These are phyloP conservation scores for Debaryomycetaceae sp. DNA, from an alignment of 1,139 yeast species.

Conservation along the genomic window DNA sequence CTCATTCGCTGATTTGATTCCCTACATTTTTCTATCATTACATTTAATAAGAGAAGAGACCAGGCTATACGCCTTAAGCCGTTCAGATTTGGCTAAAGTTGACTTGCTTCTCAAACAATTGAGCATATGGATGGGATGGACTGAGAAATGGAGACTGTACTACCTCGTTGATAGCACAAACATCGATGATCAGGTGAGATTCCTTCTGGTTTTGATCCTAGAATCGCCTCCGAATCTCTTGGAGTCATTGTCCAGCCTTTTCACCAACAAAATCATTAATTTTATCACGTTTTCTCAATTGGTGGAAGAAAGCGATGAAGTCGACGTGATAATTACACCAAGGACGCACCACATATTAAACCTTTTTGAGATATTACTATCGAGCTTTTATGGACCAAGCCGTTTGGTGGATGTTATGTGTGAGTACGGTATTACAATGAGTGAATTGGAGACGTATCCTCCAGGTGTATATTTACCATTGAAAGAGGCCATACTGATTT, in stretches of 20 bases:
- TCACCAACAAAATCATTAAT: conserved; percentile 42
- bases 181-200: conserved; percentile 23
- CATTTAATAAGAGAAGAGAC: conserved; percentile 79
- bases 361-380: conserved; percentile 60
- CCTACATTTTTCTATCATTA: conserved; percentile 63
- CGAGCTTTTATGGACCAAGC: conserved; percentile 47
- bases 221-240: conserved; percentile 54
- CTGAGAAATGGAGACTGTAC: conserved; percentile 57
- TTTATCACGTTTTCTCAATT: conserved; percentile 68
- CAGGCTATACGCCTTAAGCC: conserved; percentile 51
- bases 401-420: conserved; percentile 60
- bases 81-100: conserved; percentile 33
- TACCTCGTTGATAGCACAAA: conserved; percentile 35
- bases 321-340: conserved; percentile 64
- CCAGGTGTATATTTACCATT: conserved; percentile 67
- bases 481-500: conserved; percentile 52
- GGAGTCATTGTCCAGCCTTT: conserved; percentile 52
- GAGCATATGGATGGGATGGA: conserved; percentile 74
- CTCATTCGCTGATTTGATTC: conserved; percentile 47
- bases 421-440: conserved; percentile 47
- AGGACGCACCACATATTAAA: conserved; percentile 56
- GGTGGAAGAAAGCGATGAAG: conserved; percentile 58
- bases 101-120: conserved; percentile 59
- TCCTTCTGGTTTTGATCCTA: conserved; percentile 43
- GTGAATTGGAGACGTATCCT: conserved; percentile 68